These are phyloP conservation scores for Cordyceps pruinosa DNA, from an alignment of 2,329 filamentous ascomycete species.

Conservation along the genomic window DNA sequence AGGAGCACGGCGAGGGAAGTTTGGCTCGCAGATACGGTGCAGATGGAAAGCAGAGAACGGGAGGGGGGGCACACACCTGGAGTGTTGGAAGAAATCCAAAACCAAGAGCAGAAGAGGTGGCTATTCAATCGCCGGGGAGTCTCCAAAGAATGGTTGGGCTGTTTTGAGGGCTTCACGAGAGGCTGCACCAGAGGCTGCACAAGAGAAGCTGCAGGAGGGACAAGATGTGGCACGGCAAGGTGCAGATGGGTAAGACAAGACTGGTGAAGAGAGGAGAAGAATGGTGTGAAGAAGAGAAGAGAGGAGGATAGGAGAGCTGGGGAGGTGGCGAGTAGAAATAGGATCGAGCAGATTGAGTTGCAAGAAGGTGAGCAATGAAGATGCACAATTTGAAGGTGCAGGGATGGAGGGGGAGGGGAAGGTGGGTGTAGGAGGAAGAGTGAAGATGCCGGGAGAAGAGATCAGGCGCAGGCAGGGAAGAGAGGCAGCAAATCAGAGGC, in stretches of 20 bases:
- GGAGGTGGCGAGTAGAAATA: not conserved
- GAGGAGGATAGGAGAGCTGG: not conserved
- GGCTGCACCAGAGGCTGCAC: too few species aligned
- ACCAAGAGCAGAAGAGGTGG: not conserved
- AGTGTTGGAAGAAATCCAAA: not conserved
- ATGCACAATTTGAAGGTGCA: constrained; percentile 1
- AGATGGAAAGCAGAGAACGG: not conserved
- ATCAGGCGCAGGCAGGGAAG: not conserved
- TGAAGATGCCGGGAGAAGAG: not conserved
- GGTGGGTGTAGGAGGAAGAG: not conserved
- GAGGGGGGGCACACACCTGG: constrained; percentile 1
- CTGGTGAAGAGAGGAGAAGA: not conserved
- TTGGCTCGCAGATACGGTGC: not conserved
- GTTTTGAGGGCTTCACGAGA: too few species aligned
- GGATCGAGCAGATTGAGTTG: not conserved
- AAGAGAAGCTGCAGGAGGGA: not conserved
- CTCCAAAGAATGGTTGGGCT: constrained; percentile 5
- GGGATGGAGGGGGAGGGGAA: not conserved
- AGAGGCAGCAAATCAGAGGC: not conserved
- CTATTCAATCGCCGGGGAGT: constrained; percentile 1
- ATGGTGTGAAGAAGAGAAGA: not conserved
- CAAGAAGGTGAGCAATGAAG: constrained; percentile 1
- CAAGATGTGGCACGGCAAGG: not conserved
- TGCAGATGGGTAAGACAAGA: constrained; percentile 4
- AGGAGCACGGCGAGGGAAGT: not conserved